Evolutionary conservation across 2,329 filamentous ascomycete genomes (phyloP).

Genomic region (Fusarium gaditjirri): DNA sequence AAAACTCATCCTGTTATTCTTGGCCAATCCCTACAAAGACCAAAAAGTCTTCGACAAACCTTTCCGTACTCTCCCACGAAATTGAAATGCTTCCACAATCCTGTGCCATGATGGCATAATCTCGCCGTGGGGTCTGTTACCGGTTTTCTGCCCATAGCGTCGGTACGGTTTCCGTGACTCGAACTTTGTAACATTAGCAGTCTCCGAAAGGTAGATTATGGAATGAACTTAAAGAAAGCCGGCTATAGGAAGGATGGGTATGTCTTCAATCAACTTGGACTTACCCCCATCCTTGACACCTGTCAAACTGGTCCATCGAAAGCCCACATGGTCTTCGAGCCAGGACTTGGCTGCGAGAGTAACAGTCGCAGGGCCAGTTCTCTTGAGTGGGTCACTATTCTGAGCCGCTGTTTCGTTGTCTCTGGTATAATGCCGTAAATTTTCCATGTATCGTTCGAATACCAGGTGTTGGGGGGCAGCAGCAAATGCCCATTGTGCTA

Average conservation of each 20-base stretch:
- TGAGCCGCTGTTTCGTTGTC: neutral
- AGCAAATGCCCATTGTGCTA: constrained; percentile 4
- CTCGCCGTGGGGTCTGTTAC: neutral
- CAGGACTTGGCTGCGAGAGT: neutral
- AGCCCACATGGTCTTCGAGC: neutral
- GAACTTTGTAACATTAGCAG: neutral
- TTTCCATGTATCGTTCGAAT: neutral
- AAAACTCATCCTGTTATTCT: neutral
- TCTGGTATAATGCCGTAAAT: neutral
- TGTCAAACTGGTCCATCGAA: constrained; percentile 4
- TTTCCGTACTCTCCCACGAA: neutral
- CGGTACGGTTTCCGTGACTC: neutral
- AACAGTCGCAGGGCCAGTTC: constrained; percentile 4
- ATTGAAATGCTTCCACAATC: constrained; percentile 3
- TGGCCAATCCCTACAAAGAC: constrained; percentile 1
- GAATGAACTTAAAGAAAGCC: neutral
- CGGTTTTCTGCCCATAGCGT: neutral
- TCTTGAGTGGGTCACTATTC: neutral
- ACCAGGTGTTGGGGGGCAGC: neutral
- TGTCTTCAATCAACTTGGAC: neutral
- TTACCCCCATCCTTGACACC: neutral
- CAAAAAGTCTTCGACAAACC: constrained; percentile 6
- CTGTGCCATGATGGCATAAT: neutral
- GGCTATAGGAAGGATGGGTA: neutral
- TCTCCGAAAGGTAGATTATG: fast-evolving